Evolutionary conservation across 1,284 basidiomycete genomes (phyloP), one percentile per base, ranked within the genome.

Genomic region (Caloboletus inedulis): DNA sequence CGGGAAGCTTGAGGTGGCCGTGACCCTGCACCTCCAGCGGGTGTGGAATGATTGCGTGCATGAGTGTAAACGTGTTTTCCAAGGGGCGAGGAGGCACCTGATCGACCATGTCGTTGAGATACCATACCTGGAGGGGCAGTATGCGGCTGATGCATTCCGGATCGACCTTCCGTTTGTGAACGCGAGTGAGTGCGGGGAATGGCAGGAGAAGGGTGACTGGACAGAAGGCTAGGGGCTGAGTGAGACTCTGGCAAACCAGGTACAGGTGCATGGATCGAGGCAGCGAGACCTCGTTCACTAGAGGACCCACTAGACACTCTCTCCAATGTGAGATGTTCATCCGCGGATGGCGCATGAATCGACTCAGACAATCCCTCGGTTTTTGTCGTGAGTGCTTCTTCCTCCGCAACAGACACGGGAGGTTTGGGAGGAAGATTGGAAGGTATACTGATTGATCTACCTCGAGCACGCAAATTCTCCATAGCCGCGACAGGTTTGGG

Each of bases 11-110:
- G 78, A 19, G 72, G 69, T 19, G 67, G 52, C 33, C 80, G 78
- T 33, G 74, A 65, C 47, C 62, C 66, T 37, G 61, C 49, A 30
- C 62, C 63, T 21, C 70, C 71, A 0, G 71, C 62, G 47, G 83
- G 80, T 14, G 84, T 77, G 0, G 86, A 87, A 58, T 83, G 84
- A 41, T 81, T 84, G 34, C 85, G 78, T 13, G 73, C 65, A 62
- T 87, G 83, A 21, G 57, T 51, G 25, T 62, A 60, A 43, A 57
- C 58, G 40, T 64, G 62, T 31, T 65, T 68, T 35, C 71, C 71
- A 36, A 71, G 69, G 16, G 75, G 74, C 1, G 75, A 74, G 18
- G 72, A 62, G 13, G 70, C 65, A 23, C 72, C 72, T 27, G 72
- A 76, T 54, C 72, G 74, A 52, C 70, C 68, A 52, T 69, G 70